Percentiles rank a stretch among this genome's conserved stretches.
phyloP scores from a whole-genome alignment of 2,329 filamentous ascomycete genomes.

The Pseudogymnoascus sp. region DNA sequence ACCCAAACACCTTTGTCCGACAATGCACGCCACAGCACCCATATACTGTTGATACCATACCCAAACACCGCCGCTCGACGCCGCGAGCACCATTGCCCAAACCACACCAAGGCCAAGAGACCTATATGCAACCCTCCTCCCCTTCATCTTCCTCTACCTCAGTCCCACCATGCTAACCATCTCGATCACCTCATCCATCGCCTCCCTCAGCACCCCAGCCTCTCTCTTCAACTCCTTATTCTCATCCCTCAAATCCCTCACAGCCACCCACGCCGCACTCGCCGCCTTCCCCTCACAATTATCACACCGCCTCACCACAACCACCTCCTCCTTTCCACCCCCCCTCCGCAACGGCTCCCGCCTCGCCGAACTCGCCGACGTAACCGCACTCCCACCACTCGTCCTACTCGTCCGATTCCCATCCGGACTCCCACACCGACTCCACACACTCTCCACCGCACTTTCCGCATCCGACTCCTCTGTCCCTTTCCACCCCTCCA shows the following conservation, averaged over 20 bases:
- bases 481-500: not conserved
- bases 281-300: constrained; percentile 55
- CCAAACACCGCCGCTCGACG: not conserved
- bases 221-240: constrained; percentile 55
- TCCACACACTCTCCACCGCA: not conserved
- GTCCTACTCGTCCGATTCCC: not conserved
- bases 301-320: constrained; percentile 35
- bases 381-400: not conserved
- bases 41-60: not conserved
- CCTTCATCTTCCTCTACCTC: not conserved
- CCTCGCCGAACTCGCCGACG: constrained; percentile 17
- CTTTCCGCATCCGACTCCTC: not conserved
- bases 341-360: constrained; percentile 20
- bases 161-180: constrained; percentile 8
- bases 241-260: constrained; percentile 55
- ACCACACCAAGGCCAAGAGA: not conserved
- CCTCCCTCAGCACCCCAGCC: constrained; percentile 52
- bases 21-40: not conserved
- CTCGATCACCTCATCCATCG: constrained; percentile 56
- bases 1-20: not conserved
- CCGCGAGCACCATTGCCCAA: not conserved
- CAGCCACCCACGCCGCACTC: constrained; percentile 59
- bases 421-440: not conserved
- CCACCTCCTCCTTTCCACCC: constrained; percentile 15
- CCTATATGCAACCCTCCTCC: not conserved